phyloP scores from a whole-genome alignment of 1,284 basidiomycete species.

The Leccinum fuscescens region DNA sequence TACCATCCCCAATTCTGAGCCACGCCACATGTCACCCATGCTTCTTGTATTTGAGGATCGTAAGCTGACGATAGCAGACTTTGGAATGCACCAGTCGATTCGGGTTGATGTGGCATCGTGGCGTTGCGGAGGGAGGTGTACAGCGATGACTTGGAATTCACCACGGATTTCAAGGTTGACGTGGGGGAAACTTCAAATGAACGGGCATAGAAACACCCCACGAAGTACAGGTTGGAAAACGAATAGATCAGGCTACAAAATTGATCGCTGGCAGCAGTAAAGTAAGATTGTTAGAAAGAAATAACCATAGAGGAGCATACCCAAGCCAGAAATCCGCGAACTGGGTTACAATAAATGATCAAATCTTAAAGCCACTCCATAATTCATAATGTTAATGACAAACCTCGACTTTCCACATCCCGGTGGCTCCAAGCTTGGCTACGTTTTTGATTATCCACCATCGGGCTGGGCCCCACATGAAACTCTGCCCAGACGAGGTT shows the following conservation, averaged over 20 bases:
- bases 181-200: conserved; percentile 5
- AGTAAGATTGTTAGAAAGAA: conserved; percentile 19
- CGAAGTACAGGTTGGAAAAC: conserved; percentile 68
- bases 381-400: conserved; percentile 15
- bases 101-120: background rate
- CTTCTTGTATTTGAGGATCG: conserved; percentile 16
- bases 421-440: conserved; percentile 65
- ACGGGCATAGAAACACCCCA: conserved; percentile 67
- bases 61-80: conserved; percentile 11
- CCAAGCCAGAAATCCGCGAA: conserved; percentile 83
- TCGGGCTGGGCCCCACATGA: conserved; percentile 43
- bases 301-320: conserved; percentile 37
- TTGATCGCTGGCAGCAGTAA: conserved; percentile 62
- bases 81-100: background rate
- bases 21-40: conserved; percentile 21
- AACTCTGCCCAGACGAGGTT: conserved; percentile 4
- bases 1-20: conserved; percentile 52
- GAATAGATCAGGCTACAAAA: conserved; percentile 75
- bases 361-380: background rate
- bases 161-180: background rate
- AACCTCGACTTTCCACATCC: conserved; percentile 76
- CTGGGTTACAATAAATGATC: conserved; percentile 32
- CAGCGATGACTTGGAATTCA: background rate
- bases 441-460: conserved; percentile 76
- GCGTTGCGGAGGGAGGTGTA: background rate